phyloP scores from a whole-genome alignment of 371 early-diverging fungal genomes.

The Scutellospora calospora region DNA sequence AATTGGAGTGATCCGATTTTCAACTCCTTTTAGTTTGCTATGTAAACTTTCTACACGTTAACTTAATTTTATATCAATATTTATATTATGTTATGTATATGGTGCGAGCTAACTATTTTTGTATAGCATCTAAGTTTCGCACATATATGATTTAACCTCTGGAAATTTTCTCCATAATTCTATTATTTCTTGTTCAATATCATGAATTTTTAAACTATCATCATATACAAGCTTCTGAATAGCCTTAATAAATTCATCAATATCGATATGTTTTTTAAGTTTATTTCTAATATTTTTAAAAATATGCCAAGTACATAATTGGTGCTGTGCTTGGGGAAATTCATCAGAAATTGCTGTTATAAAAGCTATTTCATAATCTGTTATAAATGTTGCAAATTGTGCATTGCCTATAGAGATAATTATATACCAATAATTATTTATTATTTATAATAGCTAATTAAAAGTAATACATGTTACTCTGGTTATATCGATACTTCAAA shows the following conservation, averaged over 20 bases:
- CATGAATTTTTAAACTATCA: neutral
- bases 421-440: too few relatives aligned
- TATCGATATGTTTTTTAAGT: neutral
- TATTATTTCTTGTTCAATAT: neutral
- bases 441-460: too few relatives aligned
- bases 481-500: too few relatives aligned
- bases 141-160: neutral
- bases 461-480: too few relatives aligned
- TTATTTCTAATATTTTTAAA: slow-evolving; percentile 1
- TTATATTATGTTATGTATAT: too few relatives aligned
- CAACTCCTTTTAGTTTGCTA: too few relatives aligned
- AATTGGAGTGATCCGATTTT: too few relatives aligned
- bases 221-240: neutral
- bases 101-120: neutral
- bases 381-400: too few relatives aligned
- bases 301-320: neutral
- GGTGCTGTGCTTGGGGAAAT: neutral
- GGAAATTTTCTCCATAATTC: neutral
- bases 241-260: neutral
- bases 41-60: too few relatives aligned
- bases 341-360: neutral
- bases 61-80: too few relatives aligned
- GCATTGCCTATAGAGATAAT: too few relatives aligned
- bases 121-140: neutral
- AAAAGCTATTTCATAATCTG: neutral